These are phyloP conservation scores for Colletotrichum sp. DNA, from an alignment of 2,329 filamentous ascomycete genomes.

Conservation along the genomic window DNA sequence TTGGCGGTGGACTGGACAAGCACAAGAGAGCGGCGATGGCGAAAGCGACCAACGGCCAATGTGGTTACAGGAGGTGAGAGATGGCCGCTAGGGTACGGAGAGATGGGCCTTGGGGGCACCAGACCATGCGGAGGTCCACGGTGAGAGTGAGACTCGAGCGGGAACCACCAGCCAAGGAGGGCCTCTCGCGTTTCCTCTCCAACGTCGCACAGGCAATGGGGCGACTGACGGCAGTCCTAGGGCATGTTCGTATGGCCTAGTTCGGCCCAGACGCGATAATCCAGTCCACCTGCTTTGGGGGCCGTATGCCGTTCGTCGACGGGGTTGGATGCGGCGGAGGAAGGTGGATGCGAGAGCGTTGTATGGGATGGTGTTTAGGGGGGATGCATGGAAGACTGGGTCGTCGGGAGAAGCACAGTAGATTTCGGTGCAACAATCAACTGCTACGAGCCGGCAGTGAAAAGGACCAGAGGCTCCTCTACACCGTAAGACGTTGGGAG, in stretches of 20 bases:
- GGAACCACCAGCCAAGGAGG: neutral
- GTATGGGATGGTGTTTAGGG: neutral
- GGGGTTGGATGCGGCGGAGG: neutral
- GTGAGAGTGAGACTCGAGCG: neutral
- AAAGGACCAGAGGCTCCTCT: neutral
- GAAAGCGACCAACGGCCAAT: neutral
- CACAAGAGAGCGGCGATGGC: neutral
- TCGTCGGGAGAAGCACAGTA: neutral
- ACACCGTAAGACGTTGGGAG: neutral
- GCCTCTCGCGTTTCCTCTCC: neutral
- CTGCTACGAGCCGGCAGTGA: neutral
- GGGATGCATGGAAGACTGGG: neutral
- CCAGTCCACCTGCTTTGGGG: slow-evolving; percentile 8
- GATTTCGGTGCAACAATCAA: slow-evolving; percentile 10
- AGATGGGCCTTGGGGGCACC: neutral
- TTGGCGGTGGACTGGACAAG: neutral
- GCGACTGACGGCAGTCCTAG: slow-evolving; percentile 12
- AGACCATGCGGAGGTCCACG: neutral
- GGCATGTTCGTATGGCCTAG: neutral
- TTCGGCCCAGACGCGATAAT: slow-evolving; percentile 1
- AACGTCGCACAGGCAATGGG: slow-evolving; percentile 24
- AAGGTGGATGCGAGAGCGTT: neutral
- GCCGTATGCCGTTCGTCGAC: neutral
- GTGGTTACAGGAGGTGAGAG: neutral
- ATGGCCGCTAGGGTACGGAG: neutral